Evolutionary conservation across 176 grass and related monocot species (phyloP).

Genomic region (Musa beccarii): DNA sequence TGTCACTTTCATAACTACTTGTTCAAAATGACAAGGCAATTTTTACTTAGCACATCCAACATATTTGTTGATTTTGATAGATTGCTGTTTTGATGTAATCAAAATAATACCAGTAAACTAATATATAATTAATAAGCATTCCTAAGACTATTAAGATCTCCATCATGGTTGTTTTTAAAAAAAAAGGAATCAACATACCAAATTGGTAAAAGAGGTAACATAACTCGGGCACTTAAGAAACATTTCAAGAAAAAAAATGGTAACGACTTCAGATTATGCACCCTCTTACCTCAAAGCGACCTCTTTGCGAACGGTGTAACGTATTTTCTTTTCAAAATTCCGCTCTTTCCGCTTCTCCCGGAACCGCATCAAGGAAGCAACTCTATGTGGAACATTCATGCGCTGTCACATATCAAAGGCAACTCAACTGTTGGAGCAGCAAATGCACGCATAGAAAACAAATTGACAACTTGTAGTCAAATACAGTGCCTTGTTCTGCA

Average conservation of each 20-base stretch:
- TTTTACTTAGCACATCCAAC: not conserved
- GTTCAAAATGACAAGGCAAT: not conserved
- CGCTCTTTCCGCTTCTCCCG: constrained; percentile 93
- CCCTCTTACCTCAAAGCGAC: constrained; percentile 69
- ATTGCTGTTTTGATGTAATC: too few species aligned
- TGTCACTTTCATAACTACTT: not conserved
- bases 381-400: constrained; percentile 75
- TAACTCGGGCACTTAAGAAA: not conserved
- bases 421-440: not conserved
- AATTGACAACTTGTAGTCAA: not conserved
- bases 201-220: not conserved
- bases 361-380: constrained; percentile 92
- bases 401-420: constrained; percentile 36
- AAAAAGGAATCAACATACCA: not conserved
- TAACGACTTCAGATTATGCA: not conserved
- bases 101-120: too few species aligned
- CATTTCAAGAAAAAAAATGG: not conserved
- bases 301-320: constrained; percentile 87
- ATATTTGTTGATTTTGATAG: not conserved
- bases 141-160: too few species aligned
- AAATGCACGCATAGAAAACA: not conserved
- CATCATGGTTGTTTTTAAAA: not conserved
- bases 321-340: constrained; percentile 98
- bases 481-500: constrained; percentile 54
- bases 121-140: too few species aligned